Evolutionary conservation across 768 basidiomycete species (phyloP).

Genomic region (Pleurotus ostreatus): DNA sequence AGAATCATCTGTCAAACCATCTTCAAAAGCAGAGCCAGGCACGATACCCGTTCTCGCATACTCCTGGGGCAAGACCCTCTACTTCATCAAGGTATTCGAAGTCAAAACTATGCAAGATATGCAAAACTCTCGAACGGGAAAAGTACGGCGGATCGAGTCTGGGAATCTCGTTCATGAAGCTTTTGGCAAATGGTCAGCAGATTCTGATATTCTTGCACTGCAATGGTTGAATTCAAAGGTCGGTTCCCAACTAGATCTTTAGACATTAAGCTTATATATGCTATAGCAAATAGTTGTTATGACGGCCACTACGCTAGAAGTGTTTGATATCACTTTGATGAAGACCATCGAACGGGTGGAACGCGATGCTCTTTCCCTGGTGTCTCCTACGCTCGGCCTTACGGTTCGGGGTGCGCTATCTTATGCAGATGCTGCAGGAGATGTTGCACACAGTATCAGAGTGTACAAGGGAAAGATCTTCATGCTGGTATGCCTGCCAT

Average conservation of each 20-base stretch:
- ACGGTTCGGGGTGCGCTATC: slow-evolving; percentile 43
- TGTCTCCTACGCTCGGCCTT: slow-evolving; percentile 47
- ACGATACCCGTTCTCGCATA: slow-evolving; percentile 72
- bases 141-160: slow-evolving; percentile 52
- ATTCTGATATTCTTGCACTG: slow-evolving; percentile 63
- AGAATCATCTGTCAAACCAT: slow-evolving; percentile 18
- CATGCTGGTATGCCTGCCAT: slow-evolving; percentile 59
- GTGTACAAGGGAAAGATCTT: slow-evolving; percentile 91
- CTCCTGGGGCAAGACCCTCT: slow-evolving; percentile 74
- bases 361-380: slow-evolving; percentile 53
- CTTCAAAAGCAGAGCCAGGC: slow-evolving; percentile 11
- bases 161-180: slow-evolving; percentile 65
- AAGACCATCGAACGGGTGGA: slow-evolving; percentile 58
- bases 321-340: slow-evolving; percentile 61
- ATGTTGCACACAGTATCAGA: slow-evolving; percentile 68
- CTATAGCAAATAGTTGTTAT: slow-evolving; percentile 66
- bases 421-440: slow-evolving; percentile 44
- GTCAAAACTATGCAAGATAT: slow-evolving; percentile 45
- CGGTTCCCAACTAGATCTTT: slow-evolving; percentile 36
- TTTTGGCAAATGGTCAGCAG: slow-evolving; percentile 53
- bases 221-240: slow-evolving; percentile 91
- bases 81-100: slow-evolving; percentile 66
- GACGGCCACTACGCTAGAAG: slow-evolving; percentile 53
- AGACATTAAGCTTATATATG: not conserved
- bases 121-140: slow-evolving; percentile 55